Conservation (phyloP, 2,329 filamentous ascomycete genomes). For the Aspergillus ruber region DNA sequence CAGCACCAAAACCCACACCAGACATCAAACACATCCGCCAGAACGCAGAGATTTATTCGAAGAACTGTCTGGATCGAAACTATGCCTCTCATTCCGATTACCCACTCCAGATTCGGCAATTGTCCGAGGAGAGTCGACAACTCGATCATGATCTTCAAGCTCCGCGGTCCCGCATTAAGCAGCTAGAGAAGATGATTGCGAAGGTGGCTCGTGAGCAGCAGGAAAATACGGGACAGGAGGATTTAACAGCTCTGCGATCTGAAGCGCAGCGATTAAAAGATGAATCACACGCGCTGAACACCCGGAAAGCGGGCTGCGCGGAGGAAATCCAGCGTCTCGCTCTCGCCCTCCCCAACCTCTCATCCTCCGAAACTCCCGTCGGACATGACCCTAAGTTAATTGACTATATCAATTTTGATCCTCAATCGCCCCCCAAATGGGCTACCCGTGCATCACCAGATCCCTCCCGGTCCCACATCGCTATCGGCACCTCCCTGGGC, state of each 20-base stretch:
- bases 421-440: slow-evolving; percentile 34
- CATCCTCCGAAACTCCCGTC: slow-evolving; percentile 66
- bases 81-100: slow-evolving; percentile 55
- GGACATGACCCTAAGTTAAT: slow-evolving; percentile 61
- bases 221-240: slow-evolving; percentile 8
- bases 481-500: slow-evolving; percentile 78
- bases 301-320: slow-evolving; percentile 28
- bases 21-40: slow-evolving; percentile 88
- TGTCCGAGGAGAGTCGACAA: slow-evolving; percentile 31
- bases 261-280: slow-evolving; percentile 37
- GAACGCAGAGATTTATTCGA: slow-evolving; percentile 70
- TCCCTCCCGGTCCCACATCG: slow-evolving; percentile 63
- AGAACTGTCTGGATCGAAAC: slow-evolving; percentile 80
- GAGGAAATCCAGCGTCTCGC: slow-evolving; percentile 68
- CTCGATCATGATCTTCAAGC: slow-evolving; percentile 35
- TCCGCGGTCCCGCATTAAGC: slow-evolving; percentile 39
- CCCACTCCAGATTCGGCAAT: slow-evolving; percentile 47
- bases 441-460: slow-evolving; percentile 12
- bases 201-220: slow-evolving; percentile 23
- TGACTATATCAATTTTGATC: slow-evolving; percentile 72
- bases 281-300: slow-evolving; percentile 25
- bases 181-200: slow-evolving; percentile 37
- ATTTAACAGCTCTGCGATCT: slow-evolving; percentile 23
- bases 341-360: slow-evolving; percentile 77
- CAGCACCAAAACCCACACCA: slow-evolving; percentile 70